Conservation (phyloP, 2,329 filamentous ascomycete genomes). For the Colletotrichum lini region DNA sequence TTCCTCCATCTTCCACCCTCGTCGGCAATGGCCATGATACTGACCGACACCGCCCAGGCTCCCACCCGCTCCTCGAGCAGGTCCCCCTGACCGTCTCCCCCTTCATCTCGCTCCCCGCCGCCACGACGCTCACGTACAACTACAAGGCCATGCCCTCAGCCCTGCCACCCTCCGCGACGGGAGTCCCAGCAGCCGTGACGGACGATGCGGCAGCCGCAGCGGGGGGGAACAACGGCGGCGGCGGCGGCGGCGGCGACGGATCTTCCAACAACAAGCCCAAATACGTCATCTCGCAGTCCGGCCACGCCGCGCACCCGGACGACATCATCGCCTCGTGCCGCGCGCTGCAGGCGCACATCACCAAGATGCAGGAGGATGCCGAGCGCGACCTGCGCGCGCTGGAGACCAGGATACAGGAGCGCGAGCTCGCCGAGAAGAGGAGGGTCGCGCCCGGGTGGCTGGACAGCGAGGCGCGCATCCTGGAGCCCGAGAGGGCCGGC, state of each 20-base stretch:
- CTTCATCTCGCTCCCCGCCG: conserved; percentile 90
- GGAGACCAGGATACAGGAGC: conserved; percentile 74
- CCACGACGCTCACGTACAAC: conserved; percentile 93
- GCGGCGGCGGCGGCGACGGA: conserved; percentile 40
- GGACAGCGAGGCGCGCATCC: conserved; percentile 78
- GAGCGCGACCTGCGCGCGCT: conserved; percentile 77
- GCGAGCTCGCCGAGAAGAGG: conserved; percentile 84
- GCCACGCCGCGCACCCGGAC: conserved; percentile 87
- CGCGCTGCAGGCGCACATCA: conserved; percentile 82
- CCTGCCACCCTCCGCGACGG: conserved; percentile 80
- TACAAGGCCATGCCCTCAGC: conserved; percentile 92
- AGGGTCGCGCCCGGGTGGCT: conserved; percentile 85
- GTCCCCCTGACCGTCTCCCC: conserved; percentile 94
- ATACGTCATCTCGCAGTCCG: conserved; percentile 84
- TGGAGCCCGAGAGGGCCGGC: conserved; percentile 74
- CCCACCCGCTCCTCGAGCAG: conserved; percentile 91
- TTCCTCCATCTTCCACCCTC: too few species aligned
- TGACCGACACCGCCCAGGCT: conserved; percentile 62
- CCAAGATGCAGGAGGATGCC: conserved; percentile 77
- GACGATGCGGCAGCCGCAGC: conserved; percentile 44
- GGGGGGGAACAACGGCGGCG: background rate
- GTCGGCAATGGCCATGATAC: background rate
- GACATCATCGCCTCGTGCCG: conserved; percentile 88
- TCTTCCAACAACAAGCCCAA: conserved; percentile 63
- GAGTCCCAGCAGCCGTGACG: conserved; percentile 59